These are phyloP conservation scores for Periconia sp. DNA, from an alignment of 2,329 filamentous ascomycete species.

Conservation along the genomic window DNA sequence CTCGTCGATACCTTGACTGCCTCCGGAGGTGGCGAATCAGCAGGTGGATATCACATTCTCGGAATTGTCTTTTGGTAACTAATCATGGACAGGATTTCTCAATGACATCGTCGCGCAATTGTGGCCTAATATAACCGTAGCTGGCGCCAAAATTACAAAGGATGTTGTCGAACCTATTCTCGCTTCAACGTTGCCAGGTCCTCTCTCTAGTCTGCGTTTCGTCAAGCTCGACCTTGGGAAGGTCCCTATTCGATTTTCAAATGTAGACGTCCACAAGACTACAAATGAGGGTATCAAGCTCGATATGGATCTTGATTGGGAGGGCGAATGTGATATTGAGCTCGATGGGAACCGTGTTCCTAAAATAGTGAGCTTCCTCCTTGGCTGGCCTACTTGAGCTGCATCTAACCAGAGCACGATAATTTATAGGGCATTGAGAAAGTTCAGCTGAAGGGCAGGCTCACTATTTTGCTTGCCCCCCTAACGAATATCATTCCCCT, in stretches of 20 bases:
- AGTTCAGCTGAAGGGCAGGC: constrained; percentile 52
- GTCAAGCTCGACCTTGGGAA: constrained; percentile 54
- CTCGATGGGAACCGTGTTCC: constrained; percentile 54
- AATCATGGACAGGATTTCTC: constrained; percentile 47
- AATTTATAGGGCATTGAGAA: constrained; percentile 51
- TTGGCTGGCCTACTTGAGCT: not conserved
- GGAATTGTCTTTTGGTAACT: not conserved
- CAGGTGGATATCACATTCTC: constrained; percentile 28
- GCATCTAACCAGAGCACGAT: constrained; percentile 2
- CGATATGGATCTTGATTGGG: constrained; percentile 56
- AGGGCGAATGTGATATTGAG: constrained; percentile 56
- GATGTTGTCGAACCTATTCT: constrained; percentile 58
- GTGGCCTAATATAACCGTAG: constrained; percentile 58
- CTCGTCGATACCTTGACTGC: constrained; percentile 50
- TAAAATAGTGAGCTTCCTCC: constrained; percentile 46
- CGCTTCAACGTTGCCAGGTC: constrained; percentile 53
- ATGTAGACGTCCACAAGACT: constrained; percentile 55
- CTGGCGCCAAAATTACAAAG: constrained; percentile 53
- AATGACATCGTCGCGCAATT: constrained; percentile 57
- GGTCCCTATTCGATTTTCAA: constrained; percentile 49
- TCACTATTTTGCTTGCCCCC: constrained; percentile 53
- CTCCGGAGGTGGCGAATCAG: constrained; percentile 50
- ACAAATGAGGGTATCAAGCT: constrained; percentile 55
- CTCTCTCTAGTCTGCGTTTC: constrained; percentile 52
- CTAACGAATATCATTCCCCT: constrained; percentile 55